Percentiles rank a stretch among this genome's conserved stretches.
These are phyloP conservation scores for Penicillium crustosum DNA, from an alignment of 2,329 filamentous ascomycete species.

Conservation along the genomic window DNA sequence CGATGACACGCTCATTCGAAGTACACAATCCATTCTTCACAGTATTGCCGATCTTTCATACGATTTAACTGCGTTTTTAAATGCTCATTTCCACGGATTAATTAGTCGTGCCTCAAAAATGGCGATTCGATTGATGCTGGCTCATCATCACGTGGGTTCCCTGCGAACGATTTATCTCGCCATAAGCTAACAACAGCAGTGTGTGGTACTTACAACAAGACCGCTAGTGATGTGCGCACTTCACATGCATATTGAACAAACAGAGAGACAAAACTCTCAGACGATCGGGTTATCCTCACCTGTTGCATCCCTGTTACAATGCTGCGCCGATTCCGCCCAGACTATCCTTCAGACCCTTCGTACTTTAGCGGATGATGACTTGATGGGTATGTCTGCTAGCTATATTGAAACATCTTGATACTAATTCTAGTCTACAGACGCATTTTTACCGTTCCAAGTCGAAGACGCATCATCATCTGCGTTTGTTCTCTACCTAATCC, in stretches of 20 bases:
- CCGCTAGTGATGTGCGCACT: constrained; percentile 30
- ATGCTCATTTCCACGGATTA: constrained; percentile 26
- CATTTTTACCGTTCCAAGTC: constrained; percentile 45
- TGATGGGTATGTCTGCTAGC: constrained; percentile 16
- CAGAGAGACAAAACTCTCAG: constrained; percentile 18
- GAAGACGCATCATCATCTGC: constrained; percentile 47
- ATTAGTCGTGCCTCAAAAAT: constrained; percentile 29
- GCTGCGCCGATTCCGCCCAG: constrained; percentile 27
- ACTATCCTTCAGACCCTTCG: constrained; percentile 29
- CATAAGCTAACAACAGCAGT: constrained; percentile 14
- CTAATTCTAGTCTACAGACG: constrained; percentile 22
- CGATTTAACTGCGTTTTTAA: constrained; percentile 25
- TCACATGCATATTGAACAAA: constrained; percentile 28
- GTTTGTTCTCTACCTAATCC: constrained; percentile 42
- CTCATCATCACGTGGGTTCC: constrained; percentile 28
- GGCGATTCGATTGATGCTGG: constrained; percentile 28
- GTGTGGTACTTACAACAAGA: constrained; percentile 29
- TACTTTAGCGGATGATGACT: constrained; percentile 25
- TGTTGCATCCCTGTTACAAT: constrained; percentile 27
- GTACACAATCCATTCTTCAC: constrained; percentile 28
- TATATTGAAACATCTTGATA: background rate
- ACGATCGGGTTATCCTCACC: constrained; percentile 17
- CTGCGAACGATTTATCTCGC: background rate
- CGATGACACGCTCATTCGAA: constrained; percentile 25
- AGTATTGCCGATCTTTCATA: constrained; percentile 28